These are phyloP conservation scores for Phytomonas francai DNA, from an alignment of 208 protist species.

Conservation along the genomic window DNA sequence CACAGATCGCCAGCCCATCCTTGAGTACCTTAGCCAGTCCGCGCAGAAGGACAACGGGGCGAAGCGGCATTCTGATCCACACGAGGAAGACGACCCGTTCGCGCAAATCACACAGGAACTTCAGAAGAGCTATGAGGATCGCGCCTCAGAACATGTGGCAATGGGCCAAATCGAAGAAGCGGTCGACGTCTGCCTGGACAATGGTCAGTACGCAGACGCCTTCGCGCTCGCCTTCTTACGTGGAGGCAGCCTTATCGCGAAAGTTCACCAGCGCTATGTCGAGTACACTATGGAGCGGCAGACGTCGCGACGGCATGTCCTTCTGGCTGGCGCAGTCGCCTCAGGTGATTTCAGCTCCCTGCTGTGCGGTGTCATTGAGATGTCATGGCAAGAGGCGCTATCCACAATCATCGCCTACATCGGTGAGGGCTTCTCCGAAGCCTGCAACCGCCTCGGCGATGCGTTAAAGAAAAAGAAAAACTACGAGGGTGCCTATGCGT, in stretches of 20 bases:
- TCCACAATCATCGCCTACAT: slow-evolving; percentile 61
- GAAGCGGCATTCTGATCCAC: slow-evolving; percentile 8
- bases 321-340: slow-evolving; percentile 60
- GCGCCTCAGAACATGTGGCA: slow-evolving; percentile 44
- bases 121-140: slow-evolving; percentile 56
- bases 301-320: slow-evolving; percentile 51
- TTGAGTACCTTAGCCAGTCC: slow-evolving; percentile 38
- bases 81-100: slow-evolving; percentile 60
- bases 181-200: slow-evolving; percentile 63
- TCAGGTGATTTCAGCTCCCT: slow-evolving; percentile 50
- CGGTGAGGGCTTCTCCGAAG: slow-evolving; percentile 51
- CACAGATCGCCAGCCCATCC: slow-evolving; percentile 47
- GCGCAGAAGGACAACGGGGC: slow-evolving; percentile 1
- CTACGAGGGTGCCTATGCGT: slow-evolving; percentile 58
- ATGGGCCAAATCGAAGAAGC: slow-evolving; percentile 59
- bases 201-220: slow-evolving; percentile 60
- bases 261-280: slow-evolving; percentile 59
- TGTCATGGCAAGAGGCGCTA: slow-evolving; percentile 77
- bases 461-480: slow-evolving; percentile 36
- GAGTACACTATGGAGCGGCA: slow-evolving; percentile 21
- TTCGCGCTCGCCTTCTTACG: slow-evolving; percentile 66
- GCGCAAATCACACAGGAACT: slow-evolving; percentile 45
- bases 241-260: slow-evolving; percentile 43
- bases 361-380: slow-evolving; percentile 21
- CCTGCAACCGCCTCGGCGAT: slow-evolving; percentile 56